Evolutionary conservation across 257 asterid genomes (phyloP).

Genomic region (Lantana camara): DNA sequence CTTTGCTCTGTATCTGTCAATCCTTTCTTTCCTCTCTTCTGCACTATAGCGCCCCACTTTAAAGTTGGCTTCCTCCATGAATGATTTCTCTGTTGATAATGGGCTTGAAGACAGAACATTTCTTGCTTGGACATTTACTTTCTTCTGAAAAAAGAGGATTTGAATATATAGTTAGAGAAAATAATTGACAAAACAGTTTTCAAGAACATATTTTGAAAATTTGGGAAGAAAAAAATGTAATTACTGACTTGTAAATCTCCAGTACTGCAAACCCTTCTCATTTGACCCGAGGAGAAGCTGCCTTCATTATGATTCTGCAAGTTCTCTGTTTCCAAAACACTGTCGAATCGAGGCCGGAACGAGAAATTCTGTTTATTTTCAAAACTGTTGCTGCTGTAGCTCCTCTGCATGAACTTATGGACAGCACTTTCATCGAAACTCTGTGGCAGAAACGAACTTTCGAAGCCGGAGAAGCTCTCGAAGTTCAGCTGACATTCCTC

Average conservation of each 20-base stretch:
- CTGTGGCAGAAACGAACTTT: conserved; percentile 33
- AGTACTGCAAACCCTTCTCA: conserved; percentile 84
- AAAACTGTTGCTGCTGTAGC: conserved; percentile 67
- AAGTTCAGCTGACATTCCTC: conserved; percentile 53
- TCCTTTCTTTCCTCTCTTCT: conserved; percentile 81
- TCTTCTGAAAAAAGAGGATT: conserved; percentile 36
- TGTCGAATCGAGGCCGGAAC: conserved; percentile 50
- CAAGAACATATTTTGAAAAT: neutral
- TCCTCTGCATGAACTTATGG: conserved; percentile 81
- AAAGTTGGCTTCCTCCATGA: conserved; percentile 63
- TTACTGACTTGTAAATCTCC: conserved; percentile 78
- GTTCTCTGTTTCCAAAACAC: conserved; percentile 45
- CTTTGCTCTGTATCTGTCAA: conserved; percentile 77
- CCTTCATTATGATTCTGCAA: conserved; percentile 39
- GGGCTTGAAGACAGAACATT: conserved; percentile 60
- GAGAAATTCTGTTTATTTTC: conserved; percentile 37
- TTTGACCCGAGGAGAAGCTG: conserved; percentile 50
- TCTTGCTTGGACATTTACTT: conserved; percentile 35
- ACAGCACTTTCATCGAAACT: conserved; percentile 43
- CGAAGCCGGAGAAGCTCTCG: conserved; percentile 26
- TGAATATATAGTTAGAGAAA: neutral
- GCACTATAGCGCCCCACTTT: conserved; percentile 68
- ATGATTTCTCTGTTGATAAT: conserved; percentile 52
- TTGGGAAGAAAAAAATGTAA: too few relatives aligned
- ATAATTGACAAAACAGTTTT: neutral